Conservation (phyloP, 768 basidiomycete species). For the Lactarius pseudohatsudake region DNA sequence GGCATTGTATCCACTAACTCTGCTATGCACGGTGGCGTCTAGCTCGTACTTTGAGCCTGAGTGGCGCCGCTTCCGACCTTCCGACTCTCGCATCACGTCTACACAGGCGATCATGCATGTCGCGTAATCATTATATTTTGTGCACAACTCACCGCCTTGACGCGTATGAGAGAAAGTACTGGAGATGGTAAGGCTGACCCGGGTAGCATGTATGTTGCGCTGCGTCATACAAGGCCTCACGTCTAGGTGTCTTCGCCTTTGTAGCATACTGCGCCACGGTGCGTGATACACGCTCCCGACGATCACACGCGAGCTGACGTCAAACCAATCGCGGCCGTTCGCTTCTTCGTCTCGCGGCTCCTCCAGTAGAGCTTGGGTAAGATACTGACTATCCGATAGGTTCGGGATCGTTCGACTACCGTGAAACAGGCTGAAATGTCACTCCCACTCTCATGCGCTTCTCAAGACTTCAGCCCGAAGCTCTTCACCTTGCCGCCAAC, state of each 20-base stretch:
- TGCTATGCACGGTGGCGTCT: no score
- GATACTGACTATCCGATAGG: neutral
- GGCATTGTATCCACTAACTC: no score
- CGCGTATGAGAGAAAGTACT: neutral
- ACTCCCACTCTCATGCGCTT: neutral
- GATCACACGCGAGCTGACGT: neutral
- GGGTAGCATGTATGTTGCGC: neutral
- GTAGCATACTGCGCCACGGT: neutral
- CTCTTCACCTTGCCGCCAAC: neutral
- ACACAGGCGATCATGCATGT: constrained; percentile 56
- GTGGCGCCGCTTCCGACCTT: constrained; percentile 48
- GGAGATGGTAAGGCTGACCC: neutral
- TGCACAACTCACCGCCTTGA: no score
- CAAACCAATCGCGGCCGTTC: neutral
- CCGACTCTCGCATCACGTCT: constrained; percentile 52
- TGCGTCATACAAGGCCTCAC: neutral
- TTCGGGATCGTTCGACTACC: neutral
- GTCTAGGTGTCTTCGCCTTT: neutral
- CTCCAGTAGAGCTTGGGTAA: no score
- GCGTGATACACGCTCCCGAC: neutral
- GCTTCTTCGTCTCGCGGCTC: neutral
- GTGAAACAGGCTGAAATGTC: neutral
- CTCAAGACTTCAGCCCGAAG: neutral
- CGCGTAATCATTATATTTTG: constrained; percentile 44
- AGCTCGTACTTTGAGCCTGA: no score